Evolutionary conservation across 1,284 basidiomycete genomes (phyloP), one percentile per base, ranked within the genome.

Genomic region (Sporisorium iseilematis-ciliati): DNA sequence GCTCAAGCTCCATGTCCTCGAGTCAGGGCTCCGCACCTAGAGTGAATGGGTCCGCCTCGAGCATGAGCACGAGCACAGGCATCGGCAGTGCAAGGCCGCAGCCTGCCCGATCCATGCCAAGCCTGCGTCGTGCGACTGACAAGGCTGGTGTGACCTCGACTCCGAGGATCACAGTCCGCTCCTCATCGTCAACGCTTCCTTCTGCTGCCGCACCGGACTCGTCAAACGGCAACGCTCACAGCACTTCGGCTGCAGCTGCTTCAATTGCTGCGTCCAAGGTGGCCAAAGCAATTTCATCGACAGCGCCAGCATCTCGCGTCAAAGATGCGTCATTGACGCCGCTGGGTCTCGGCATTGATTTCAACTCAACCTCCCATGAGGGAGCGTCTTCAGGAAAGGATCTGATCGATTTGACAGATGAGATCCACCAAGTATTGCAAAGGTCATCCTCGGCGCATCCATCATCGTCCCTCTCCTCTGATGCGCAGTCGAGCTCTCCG

Each of bases 101-200:
- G 20, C 72, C 72, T 0, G 59, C 60, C 11, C 57, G 57, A 4
- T 75, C 72, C 4, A 75, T 75, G 72, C 72, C 72, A 6, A 75
- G 72, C 49, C 48, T 75, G n/a, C 62, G 71, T 33, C 66, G 65
- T 0, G 42, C 48, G 12, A 48, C 48, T 35, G 70, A 74, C 3
- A 61, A 63, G 45, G 38, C 64, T 8, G 55, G 49, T 10, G 58
- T 62, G 20, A 67, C 65, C 0, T 62, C 57, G 38, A 69, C 72
- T 26, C 72, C 66, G 2, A 52, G 72, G 2, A 75, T 75, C 54
- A 75, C 72, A 3, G 63, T 70, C 1, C 72, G 72, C 8, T 75
- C 72, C 4, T 51, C 63, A 2, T 62, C 66, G 4, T 73, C 70
- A 3, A 61, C 65, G 11, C 20, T 60, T 23, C 48, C 57, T n/a